Conservation (phyloP, 495 filamentous ascomycete species). For the Rusavskia elegans region DNA sequence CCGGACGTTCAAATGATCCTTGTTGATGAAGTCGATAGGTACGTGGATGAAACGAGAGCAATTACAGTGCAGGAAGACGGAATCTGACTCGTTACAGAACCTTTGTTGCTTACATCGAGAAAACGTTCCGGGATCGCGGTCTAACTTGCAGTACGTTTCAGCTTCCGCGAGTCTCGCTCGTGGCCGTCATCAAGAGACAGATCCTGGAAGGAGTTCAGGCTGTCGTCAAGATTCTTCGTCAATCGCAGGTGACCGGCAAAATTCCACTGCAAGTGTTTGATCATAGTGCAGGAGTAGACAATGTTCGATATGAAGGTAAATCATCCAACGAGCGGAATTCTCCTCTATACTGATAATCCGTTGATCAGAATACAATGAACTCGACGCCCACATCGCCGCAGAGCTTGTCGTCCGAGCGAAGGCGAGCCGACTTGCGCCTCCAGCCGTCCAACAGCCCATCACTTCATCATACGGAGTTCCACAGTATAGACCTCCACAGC, state of each 20-base stretch:
- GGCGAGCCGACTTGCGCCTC: conserved; percentile 30
- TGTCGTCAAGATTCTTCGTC: conserved; percentile 55
- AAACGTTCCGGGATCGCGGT: conserved; percentile 50
- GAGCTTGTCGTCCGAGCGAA: conserved; percentile 70
- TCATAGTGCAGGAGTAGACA: conserved; percentile 50
- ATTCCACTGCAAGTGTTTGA: conserved; percentile 77
- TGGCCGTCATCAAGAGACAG: conserved; percentile 65
- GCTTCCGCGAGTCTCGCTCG: conserved; percentile 62
- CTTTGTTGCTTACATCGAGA: conserved; percentile 70
- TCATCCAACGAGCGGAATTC: too few relatives aligned
- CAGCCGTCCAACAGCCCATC: conserved; percentile 26
- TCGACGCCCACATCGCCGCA: conserved; percentile 61
- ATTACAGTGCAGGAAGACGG: too few relatives aligned
- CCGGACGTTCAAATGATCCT: conserved; percentile 86
- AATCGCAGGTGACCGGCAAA: conserved; percentile 49
- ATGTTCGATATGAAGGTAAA: conserved; percentile 59
- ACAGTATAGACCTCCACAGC: conserved; percentile 12
- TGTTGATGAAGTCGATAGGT: conserved; percentile 62
- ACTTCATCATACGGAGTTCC: conserved; percentile 30
- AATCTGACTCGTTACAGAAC: conserved; percentile 27
- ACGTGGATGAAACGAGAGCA: conserved; percentile 7
- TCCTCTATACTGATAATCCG: conserved; percentile 4
- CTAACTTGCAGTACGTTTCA: conserved; percentile 63
- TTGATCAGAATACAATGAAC: conserved; percentile 52
- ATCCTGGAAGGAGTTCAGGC: conserved; percentile 80